Conservation (phyloP, 2,329 filamentous ascomycete genomes). For the Daldinia eschscholtzii region DNA sequence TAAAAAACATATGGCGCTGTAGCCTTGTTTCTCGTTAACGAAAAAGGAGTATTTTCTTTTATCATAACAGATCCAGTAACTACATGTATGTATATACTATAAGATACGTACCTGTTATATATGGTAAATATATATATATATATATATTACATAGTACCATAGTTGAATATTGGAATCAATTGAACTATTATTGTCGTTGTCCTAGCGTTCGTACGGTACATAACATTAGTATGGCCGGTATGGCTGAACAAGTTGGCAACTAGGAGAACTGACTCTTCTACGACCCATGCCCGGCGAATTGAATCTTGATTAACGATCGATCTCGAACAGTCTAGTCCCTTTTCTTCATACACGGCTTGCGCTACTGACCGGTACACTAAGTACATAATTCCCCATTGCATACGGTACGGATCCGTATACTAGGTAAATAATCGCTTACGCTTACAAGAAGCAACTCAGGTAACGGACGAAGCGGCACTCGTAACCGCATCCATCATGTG, state of each 20-base stretch:
- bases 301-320: constrained; percentile 44
- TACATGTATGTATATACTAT: background rate
- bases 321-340: constrained; percentile 40
- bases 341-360: constrained; percentile 15
- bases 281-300: constrained; percentile 30
- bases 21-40: no score
- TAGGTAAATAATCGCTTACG: background rate
- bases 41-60: background rate
- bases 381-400: background rate
- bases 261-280: constrained; percentile 19
- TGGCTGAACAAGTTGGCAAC: constrained; percentile 16
- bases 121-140: no score
- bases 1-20: no score
- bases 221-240: constrained; percentile 12
- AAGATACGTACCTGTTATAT: background rate
- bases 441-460: constrained; percentile 13
- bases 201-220: constrained; percentile 19
- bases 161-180: constrained; percentile 3
- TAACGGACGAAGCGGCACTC: constrained; percentile 26
- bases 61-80: no score
- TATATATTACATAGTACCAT: no score
- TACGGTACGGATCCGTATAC: no score
- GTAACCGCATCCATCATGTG: constrained; percentile 24
- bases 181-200: constrained; percentile 13
- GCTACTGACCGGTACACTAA: background rate